Conservation (phyloP, 2,329 filamentous ascomycete genomes). For the Diaporthe destruens region DNA sequence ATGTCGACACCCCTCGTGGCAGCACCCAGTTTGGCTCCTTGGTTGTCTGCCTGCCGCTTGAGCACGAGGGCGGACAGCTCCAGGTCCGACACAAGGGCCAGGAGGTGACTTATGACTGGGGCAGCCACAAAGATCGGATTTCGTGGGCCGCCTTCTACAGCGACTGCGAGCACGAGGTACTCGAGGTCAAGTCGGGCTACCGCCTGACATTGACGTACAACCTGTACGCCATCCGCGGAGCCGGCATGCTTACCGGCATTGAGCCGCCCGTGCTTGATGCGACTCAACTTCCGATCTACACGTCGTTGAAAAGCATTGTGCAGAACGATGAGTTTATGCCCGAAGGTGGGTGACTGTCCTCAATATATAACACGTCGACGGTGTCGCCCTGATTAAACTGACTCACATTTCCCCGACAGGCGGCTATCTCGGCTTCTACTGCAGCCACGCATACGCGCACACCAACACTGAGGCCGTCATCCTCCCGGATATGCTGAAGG, state of each 20-base stretch:
- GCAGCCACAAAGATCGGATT: conserved; percentile 44
- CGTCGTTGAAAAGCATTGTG: not conserved
- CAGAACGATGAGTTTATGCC: not conserved
- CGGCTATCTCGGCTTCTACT: conserved; percentile 59
- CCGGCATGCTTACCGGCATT: not conserved
- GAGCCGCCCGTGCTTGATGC: conserved; percentile 10
- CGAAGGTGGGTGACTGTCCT: not conserved
- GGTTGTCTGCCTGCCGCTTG: conserved; percentile 61
- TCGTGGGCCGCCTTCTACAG: conserved; percentile 66
- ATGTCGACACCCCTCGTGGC: conserved; percentile 67
- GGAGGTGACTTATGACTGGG: conserved; percentile 57
- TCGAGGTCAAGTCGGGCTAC: conserved; percentile 64
- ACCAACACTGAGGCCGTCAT: conserved; percentile 46
- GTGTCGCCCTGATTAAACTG: not conserved
- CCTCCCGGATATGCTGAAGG: conserved; percentile 58
- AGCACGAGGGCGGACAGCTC: conserved; percentile 57
- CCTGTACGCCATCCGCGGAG: not conserved
- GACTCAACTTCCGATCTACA: conserved; percentile 5
- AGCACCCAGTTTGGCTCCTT: conserved; percentile 64
- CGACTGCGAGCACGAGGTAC: conserved; percentile 66
- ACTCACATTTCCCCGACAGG: conserved; percentile 46
- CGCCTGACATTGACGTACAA: conserved; percentile 72
- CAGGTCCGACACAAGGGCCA: conserved; percentile 56
- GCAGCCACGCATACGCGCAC: conserved; percentile 62
- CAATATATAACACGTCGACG: not conserved